These are phyloP conservation scores for Eragrostis nindensis DNA, from an alignment of 176 grass and related monocot genomes.

Conservation along the genomic window DNA sequence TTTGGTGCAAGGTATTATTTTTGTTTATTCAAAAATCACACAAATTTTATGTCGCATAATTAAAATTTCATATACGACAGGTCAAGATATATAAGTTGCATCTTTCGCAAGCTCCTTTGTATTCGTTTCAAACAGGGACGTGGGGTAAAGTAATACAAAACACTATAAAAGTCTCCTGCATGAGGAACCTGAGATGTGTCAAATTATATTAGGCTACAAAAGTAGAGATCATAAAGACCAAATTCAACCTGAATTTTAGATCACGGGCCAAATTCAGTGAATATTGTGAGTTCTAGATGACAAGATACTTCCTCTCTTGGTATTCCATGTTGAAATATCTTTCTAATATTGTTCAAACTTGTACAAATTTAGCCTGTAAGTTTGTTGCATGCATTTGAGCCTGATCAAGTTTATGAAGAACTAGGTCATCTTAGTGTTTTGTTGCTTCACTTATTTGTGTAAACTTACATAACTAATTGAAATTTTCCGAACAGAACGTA, in stretches of 20 bases:
- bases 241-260: conserved; percentile 3
- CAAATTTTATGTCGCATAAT: background rate
- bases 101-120: background rate
- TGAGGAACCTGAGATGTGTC: background rate
- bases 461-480: conserved; percentile 14
- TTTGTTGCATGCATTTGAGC: conserved; percentile 5
- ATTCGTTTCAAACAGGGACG: background rate
- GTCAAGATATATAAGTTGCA: background rate
- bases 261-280: background rate
- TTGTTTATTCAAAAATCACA: background rate
- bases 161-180: background rate
- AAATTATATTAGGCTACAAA: background rate
- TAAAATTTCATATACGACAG: background rate
- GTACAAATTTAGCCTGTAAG: background rate
- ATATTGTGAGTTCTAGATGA: background rate
- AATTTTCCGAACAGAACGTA: background rate
- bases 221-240: background rate
- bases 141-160: background rate
- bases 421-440: background rate
- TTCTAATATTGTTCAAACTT: background rate
- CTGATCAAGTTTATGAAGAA: background rate
- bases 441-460: background rate
- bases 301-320: background rate
- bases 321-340: background rate
- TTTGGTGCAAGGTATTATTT: background rate